Base-by-base conservation (phyloP, 2,329 filamentous ascomycete genomes). In the Paracorniculantispora psalliotae region DNA sequence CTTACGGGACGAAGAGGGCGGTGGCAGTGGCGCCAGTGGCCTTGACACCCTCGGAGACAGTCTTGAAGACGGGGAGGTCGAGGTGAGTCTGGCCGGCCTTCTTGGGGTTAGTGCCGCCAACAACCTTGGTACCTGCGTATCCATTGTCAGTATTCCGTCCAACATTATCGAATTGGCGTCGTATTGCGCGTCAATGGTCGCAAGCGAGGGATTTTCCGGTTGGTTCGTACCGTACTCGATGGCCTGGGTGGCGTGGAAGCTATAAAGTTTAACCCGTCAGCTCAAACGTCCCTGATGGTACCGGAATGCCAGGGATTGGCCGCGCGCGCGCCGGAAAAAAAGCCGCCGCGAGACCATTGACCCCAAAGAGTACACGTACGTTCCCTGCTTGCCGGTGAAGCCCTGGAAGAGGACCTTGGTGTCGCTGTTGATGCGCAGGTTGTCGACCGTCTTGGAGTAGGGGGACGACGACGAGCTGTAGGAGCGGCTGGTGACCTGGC, bases 91-190 rank as follows among this genome's bases (percentile, higher is more conserved):
- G 79, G 72, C 94, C 94, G 66, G 94, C 94, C 83, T 99, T 99
- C 85, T 96, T 97, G 73, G 94, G 94, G 82, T 97, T 97, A 72
- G 93, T 97, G 73, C 94, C 94, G 76, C 94, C 94, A 67, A 99
- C 92, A 67, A 99, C 91, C 75, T 96, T 93, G 69, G 94, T 99
- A 75, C 93, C 91, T 96, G 69, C 63, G 28, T 2, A 26, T 43
- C 2, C 19, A 23, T 33, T 12, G 35, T 52, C 48, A 57, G 47
- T 23, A 26, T 21, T 21, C n/a, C n/a, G 7, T 26, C 10, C 2
- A 13, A 10, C 23, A 21, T 30, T n/a, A n/a, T 46, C 4, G 13
- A n/a, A 25, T 49, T 13, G 47, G 21, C 15, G 30, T n/a, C 8
- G 28, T 12, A n/a, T 17, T 41, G 37, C 10, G 3, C 28, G 12